Conservation (phyloP, 2,329 filamentous ascomycete genomes). For the Calonectria montana region DNA sequence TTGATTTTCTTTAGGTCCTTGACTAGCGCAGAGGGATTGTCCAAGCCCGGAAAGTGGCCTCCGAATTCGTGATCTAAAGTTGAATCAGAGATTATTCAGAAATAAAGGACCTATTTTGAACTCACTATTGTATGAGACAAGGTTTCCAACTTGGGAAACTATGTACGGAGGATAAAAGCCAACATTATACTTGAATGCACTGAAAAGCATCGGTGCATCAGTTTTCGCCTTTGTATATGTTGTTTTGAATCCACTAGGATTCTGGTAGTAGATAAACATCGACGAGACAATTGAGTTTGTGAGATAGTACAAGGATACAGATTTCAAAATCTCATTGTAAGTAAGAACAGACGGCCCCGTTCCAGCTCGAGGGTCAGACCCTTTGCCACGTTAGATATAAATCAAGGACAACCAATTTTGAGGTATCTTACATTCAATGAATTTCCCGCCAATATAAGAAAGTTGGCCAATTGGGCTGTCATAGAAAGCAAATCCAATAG, state of each 20-base stretch:
- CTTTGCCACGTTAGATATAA: neutral
- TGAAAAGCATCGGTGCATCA: constrained; percentile 30
- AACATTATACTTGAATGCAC: constrained; percentile 34
- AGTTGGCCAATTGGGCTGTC: constrained; percentile 57
- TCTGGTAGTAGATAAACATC: constrained; percentile 27
- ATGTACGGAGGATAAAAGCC: constrained; percentile 29
- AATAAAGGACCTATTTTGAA: neutral
- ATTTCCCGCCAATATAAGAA: constrained; percentile 57
- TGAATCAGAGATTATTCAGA: too few relatives aligned
- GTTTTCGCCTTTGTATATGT: constrained; percentile 27
- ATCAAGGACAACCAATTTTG: accelerated
- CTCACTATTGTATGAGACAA: constrained; percentile 26
- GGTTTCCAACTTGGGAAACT: constrained; percentile 28
- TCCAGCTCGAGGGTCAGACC: constrained; percentile 29
- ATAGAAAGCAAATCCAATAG: constrained; percentile 50
- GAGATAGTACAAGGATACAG: constrained; percentile 40
- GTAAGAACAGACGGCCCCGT: constrained; percentile 31
- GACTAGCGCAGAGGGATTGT: too few relatives aligned
- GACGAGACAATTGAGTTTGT: constrained; percentile 38
- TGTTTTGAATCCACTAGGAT: constrained; percentile 23
- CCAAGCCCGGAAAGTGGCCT: too few relatives aligned
- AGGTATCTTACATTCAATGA: constrained; percentile 30
- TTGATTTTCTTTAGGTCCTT: too few relatives aligned
- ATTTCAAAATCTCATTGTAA: constrained; percentile 33
- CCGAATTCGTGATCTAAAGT: too few relatives aligned